Conservation (phyloP, 106 monocot species). For the Platanthera guangdongensis region DNA sequence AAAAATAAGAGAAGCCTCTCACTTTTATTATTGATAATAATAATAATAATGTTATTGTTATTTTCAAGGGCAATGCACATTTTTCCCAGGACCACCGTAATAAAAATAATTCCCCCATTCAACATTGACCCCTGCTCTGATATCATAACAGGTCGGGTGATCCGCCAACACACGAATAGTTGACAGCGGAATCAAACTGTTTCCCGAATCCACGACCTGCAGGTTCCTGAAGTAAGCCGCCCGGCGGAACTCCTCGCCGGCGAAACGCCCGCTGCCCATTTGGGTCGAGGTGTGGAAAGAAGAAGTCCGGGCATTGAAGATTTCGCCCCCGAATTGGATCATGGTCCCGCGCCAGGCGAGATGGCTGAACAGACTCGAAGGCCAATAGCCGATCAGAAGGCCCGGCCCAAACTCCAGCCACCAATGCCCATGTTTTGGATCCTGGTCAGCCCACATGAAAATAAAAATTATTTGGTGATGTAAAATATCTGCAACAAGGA, state of each 20-base stretch:
- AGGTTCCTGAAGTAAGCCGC: slow-evolving; percentile 54
- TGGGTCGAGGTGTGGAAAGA: slow-evolving; percentile 51
- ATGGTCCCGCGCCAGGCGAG: slow-evolving; percentile 40
- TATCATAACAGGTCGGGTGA: slow-evolving; percentile 44
- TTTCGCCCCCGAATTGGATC: slow-evolving; percentile 69
- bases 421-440: slow-evolving; percentile 66
- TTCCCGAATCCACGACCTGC: slow-evolving; percentile 61
- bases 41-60: no score
- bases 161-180: slow-evolving; percentile 40
- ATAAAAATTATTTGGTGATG: no score
- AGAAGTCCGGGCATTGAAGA: slow-evolving; percentile 29
- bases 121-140: slow-evolving; percentile 27
- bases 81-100: slow-evolving; percentile 63
- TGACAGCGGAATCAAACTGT: slow-evolving; percentile 32
- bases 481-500: no score
- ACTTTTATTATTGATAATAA: no score
- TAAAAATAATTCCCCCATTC: slow-evolving; percentile 67
- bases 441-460: slow-evolving; percentile 15
- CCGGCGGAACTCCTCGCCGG: slow-evolving; percentile 43
- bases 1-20: no score
- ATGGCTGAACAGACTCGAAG: slow-evolving; percentile 57
- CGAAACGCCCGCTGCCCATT: slow-evolving; percentile 70
- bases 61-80: slow-evolving; percentile 31
- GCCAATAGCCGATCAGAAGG: slow-evolving; percentile 62
- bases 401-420: slow-evolving; percentile 65